Evolutionary conservation across 202 grass and related monocot genomes (phyloP), one percentile per base, ranked within the genome.

Genomic region (Bolboschoenoplectus hybrid): DNA sequence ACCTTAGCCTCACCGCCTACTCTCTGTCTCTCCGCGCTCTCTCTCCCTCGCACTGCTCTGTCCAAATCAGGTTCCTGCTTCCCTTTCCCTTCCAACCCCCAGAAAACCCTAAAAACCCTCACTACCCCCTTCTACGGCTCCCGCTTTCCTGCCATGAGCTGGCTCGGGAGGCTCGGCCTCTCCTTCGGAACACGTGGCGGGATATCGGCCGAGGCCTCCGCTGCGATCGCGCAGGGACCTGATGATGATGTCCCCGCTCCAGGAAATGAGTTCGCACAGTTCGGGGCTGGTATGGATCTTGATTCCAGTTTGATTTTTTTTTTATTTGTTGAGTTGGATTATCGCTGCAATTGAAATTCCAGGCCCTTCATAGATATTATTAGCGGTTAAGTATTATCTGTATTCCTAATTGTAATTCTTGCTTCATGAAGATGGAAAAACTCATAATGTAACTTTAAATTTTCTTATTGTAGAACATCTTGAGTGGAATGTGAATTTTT

Each of bases 141-240:
- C 39, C 51, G 87, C 16, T 66, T 93, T 56, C 53, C 88, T 40
- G 78, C 90, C 57, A 98, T 95, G 93, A 98, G 93, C 87, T 98
- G 95, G 95, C 90, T 98, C 0, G 93, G 95, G 44, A 98, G 92
- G 90, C 93, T 98, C 75, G 95, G 95, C 13, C 87, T 98, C 16
- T 89, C 89, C 67, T 91, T 94, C 81, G 89, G 93, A 16, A 89
- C 88, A 52, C 89, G 89, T 1, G 81, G 49, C 4, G 85, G 85
- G 14, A 10, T 85, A 40, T 84, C 88, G 10, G 85, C 90, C 26
- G 90, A 89, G 88, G 95, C 93, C 55, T 93, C 93, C 75, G 86
- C 91, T 44, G 89, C 95, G 85, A 87, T 98, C 72, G 95, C 93
- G 81, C 95, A 95, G 86, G 91, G 85, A 1, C 89, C 91, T 71